Percentiles rank a stretch among this genome's conserved stretches.
These are phyloP conservation scores for Ogataea wickerhamii DNA, from an alignment of 805 yeast species.

Conservation along the genomic window DNA sequence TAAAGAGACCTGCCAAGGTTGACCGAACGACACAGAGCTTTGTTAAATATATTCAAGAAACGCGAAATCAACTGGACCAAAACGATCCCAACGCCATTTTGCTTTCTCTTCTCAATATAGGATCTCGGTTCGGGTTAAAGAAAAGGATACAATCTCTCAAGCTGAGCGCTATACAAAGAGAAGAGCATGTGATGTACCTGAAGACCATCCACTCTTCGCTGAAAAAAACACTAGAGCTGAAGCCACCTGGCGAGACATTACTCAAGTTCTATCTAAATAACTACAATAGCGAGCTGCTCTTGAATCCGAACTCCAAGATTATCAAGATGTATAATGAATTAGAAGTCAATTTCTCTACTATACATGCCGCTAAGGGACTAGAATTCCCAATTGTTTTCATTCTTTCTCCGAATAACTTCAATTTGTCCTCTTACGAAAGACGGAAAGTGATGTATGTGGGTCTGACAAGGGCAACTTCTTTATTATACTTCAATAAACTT, in stretches of 20 bases:
- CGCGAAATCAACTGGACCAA: constrained; percentile 24
- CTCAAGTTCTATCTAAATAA: constrained; percentile 39
- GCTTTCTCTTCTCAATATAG: constrained; percentile 31
- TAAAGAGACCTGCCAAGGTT: constrained; percentile 9
- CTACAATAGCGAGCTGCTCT: constrained; percentile 34
- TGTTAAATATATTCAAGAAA: constrained; percentile 14
- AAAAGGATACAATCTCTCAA: constrained; percentile 23
- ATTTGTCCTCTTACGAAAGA: constrained; percentile 25
- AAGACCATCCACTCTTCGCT: constrained; percentile 36
- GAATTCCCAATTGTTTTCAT: constrained; percentile 70
- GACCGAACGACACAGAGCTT: constrained; percentile 10
- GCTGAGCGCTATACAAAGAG: constrained; percentile 16
- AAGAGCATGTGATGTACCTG: constrained; percentile 31
- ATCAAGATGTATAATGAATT: constrained; percentile 27
- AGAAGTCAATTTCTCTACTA: constrained; percentile 56
- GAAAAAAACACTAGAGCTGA: constrained; percentile 14
- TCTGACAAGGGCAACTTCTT: constrained; percentile 55
- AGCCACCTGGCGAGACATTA: constrained; percentile 30
- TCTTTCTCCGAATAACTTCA: constrained; percentile 24
- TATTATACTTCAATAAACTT: constrained; percentile 37
- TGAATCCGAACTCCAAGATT: constrained; percentile 17
- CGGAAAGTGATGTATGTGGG: constrained; percentile 59
- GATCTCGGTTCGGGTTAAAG: constrained; percentile 34
- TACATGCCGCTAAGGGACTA: constrained; percentile 72
- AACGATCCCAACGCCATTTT: constrained; percentile 38